Evolutionary conservation across 495 filamentous ascomycete genomes (phyloP).

Genomic region (Aspergillus homomorphus): DNA sequence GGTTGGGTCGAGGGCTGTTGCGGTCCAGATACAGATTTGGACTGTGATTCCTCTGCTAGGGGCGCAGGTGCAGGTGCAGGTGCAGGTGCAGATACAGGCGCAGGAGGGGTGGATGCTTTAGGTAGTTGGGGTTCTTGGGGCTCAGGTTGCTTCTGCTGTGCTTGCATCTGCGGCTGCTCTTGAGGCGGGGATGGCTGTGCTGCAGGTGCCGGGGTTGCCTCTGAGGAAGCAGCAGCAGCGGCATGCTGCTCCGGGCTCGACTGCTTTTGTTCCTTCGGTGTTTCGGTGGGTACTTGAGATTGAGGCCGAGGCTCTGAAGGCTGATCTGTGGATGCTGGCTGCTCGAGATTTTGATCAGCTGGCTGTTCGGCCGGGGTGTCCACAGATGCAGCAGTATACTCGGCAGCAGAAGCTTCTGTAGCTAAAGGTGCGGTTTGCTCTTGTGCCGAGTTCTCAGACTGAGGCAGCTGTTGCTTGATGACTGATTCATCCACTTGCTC

Average conservation of each 20-base stretch:
- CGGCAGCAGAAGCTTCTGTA: neutral
- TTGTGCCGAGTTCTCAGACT: neutral
- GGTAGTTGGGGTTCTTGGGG: neutral
- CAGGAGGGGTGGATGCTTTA: neutral
- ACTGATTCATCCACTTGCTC: slow-evolving; percentile 3
- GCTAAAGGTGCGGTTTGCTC: neutral
- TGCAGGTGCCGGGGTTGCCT: neutral
- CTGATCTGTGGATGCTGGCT: neutral
- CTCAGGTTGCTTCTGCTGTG: slow-evolving; percentile 3
- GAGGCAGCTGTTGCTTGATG: neutral
- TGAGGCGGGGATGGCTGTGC: neutral
- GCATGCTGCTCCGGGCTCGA: slow-evolving; percentile 1
- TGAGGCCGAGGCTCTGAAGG: slow-evolving; percentile 1
- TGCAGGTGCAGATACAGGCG: slow-evolving; percentile 5
- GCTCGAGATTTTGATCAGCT: neutral
- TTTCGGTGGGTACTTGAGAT: slow-evolving; percentile 3
- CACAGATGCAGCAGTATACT: neutral
- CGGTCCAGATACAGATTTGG: neutral
- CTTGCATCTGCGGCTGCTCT: neutral
- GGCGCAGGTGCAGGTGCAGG: slow-evolving; percentile 3
- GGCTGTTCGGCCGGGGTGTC: neutral
- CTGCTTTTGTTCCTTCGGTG: neutral
- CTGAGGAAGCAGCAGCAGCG: slow-evolving; percentile 1
- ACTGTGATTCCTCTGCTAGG: slow-evolving; percentile 5
- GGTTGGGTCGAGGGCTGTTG: neutral